Percentiles rank a stretch among this genome's conserved stretches.
Conservation (phyloP, 345 rosid genomes). For the Excoecaria cochinchinensis region DNA sequence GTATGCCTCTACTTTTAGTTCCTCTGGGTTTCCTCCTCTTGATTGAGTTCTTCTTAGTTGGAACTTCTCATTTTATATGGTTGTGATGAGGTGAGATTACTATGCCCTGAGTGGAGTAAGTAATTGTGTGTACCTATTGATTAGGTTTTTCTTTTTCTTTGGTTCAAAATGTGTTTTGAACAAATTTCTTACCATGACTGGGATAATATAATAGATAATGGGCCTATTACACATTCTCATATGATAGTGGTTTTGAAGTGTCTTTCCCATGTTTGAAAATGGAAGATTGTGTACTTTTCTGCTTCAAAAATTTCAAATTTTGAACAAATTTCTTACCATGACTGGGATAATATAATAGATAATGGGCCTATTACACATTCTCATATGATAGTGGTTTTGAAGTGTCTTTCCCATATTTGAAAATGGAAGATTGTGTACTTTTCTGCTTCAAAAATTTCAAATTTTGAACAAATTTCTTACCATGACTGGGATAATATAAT, state of each 20-base stretch:
- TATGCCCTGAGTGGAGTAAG: background rate
- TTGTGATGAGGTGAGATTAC: background rate
- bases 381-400: background rate
- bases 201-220: background rate
- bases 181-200: background rate
- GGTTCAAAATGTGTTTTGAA: background rate
- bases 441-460: too few relatives aligned
- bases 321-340: background rate
- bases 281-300: background rate
- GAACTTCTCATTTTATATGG: background rate
- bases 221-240: background rate
- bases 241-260: background rate
- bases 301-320: too few relatives aligned
- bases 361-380: background rate
- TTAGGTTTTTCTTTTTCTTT: background rate
- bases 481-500: background rate
- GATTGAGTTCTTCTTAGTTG: background rate
- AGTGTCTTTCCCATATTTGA: background rate
- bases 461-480: background rate
- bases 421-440: background rate
- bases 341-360: background rate
- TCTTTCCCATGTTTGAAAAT: slow-evolving; percentile 1
- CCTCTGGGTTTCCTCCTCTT: background rate
- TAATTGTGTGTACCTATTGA: background rate
- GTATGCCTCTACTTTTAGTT: background rate